Base-by-base conservation (phyloP, 2,329 filamentous ascomycete species). In the Arthrobotrys pseudoclavata region DNA sequence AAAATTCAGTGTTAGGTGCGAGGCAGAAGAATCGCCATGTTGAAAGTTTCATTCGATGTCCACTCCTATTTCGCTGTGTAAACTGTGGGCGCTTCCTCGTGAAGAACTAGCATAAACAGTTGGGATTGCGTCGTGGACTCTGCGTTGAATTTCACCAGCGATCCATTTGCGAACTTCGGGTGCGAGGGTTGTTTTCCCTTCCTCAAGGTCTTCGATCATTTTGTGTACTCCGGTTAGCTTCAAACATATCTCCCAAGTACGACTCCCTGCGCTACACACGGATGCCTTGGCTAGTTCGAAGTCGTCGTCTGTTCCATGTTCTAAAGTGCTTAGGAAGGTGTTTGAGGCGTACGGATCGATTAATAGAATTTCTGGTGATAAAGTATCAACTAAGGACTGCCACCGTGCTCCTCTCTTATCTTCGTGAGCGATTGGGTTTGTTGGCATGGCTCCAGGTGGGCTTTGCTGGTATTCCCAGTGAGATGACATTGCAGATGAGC, bases 151-250 rank as follows among this genome's bases (percentile, higher is more conserved):
- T 64, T 78, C 67, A 15, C 61, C 62, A 31, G 67, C 75, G 47
- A 78, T 78, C 75, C 75, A 78, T 24, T 78, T 71, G 31, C 75
- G 67, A 55, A 78, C 68, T 22, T 78, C 75, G 4, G 62, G 68
- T 7, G 67, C 53, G 18, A 78, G 75, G 20, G 45, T 71, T 3
- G 61, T 18, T 31, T 72, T 78, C 18, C 75, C 75, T 34, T 78
- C 75, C 31, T 78, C 75, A 22, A 78, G 67, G 18, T 78, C 75
- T 20, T 67, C 67, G 31, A 78, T 78, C 75, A 78, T 78, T 48
- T 68, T 71, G 45, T 71, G 68, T 12, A 78, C 75, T 18, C 75
- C 75, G 0, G 68, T 78, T 18, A 78, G 34, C 29, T 78, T 78
- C 53, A 78, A 67, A 22, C 75, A 78, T 4, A 72, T 64, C 18